Evolutionary conservation across 371 early-diverging fungal species (phyloP).

Genomic region (Haplosporangium sp.): DNA sequence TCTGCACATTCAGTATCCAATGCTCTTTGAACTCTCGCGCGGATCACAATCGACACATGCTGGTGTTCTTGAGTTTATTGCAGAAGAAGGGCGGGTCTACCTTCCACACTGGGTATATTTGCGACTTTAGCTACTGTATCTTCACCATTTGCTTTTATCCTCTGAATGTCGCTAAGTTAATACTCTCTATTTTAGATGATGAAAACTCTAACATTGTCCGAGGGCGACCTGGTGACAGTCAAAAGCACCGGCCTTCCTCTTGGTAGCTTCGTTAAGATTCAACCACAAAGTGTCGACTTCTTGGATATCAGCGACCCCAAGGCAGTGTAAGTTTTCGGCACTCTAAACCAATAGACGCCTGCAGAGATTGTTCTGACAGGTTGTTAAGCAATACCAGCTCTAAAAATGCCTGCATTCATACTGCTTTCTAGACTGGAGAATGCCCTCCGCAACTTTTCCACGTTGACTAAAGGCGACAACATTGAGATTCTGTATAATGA

Average conservation of each 20-base stretch:
- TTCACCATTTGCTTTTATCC: background rate
- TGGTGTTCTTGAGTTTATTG: conserved; percentile 99
- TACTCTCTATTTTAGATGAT: conserved; percentile 81
- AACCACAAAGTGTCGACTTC: conserved; percentile 98
- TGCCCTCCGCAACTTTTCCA: conserved; percentile 94
- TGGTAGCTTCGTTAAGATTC: conserved; percentile 96
- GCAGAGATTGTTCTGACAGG: background rate
- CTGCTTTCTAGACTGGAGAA: conserved; percentile 84
- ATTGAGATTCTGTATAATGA: conserved; percentile 94
- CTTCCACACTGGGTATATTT: conserved; percentile 94
- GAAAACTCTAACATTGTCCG: conserved; percentile 83
- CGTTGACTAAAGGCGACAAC: conserved; percentile 94
- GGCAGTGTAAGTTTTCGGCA: conserved; percentile 80
- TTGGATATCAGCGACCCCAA: conserved; percentile 98
- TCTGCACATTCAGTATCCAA: conserved; percentile 92
- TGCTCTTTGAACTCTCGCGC: conserved; percentile 88
- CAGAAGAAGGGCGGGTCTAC: conserved; percentile 96
- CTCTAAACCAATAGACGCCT: too few relatives aligned
- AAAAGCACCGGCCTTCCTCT: conserved; percentile 85
- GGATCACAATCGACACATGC: conserved; percentile 82
- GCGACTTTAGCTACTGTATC: too few relatives aligned
- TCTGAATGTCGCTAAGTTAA: background rate
- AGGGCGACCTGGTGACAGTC: conserved; percentile 84
- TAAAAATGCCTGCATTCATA: background rate
- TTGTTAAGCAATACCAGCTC: background rate